A percentile compares a stretch with the other conserved stretches of the same genome.
Evolutionary conservation across 2,329 filamentous ascomycete genomes (phyloP).

Genomic region (Epicoccum sorghinum): DNA sequence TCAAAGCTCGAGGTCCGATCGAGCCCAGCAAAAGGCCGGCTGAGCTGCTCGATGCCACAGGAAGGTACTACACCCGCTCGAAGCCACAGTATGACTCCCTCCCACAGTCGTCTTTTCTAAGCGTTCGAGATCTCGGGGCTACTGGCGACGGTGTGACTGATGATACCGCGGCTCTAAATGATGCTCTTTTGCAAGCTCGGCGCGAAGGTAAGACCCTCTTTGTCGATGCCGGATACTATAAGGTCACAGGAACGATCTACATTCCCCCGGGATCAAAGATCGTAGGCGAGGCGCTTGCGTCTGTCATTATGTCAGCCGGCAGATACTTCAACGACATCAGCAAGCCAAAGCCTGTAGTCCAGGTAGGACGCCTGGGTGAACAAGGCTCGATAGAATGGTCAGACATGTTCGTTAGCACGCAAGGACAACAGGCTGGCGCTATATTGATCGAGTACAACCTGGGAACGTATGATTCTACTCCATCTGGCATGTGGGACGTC

Average conservation of each 20-base stretch:
- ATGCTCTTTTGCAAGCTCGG: conserved; percentile 68
- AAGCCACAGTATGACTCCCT: conserved; percentile 58
- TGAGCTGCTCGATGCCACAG: conserved; percentile 52
- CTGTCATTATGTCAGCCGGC: conserved; percentile 80
- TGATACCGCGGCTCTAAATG: conserved; percentile 80
- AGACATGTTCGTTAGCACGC: conserved; percentile 73
- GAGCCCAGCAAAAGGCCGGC: conserved; percentile 49
- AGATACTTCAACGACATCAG: conserved; percentile 52
- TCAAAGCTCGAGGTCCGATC: conserved; percentile 52
- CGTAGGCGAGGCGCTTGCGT: conserved; percentile 83
- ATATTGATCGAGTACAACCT: conserved; percentile 77
- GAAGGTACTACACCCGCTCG: conserved; percentile 57
- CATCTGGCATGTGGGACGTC: conserved; percentile 82
- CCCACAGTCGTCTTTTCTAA: conserved; percentile 67
- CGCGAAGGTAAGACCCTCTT: conserved; percentile 61
- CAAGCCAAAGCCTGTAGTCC: conserved; percentile 68
- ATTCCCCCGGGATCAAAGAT: conserved; percentile 75
- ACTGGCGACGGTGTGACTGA: conserved; percentile 85
- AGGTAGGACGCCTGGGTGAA: conserved; percentile 69
- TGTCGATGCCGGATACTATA: conserved; percentile 64
- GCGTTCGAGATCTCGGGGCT: conserved; percentile 56
- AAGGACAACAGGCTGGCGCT: conserved; percentile 70
- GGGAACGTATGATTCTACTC: conserved; percentile 57
- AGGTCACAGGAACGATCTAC: conserved; percentile 60
- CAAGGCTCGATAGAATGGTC: conserved; percentile 71